These are phyloP conservation scores for Candida nitratophila DNA, from an alignment of 805 yeast genomes.

Conservation along the genomic window DNA sequence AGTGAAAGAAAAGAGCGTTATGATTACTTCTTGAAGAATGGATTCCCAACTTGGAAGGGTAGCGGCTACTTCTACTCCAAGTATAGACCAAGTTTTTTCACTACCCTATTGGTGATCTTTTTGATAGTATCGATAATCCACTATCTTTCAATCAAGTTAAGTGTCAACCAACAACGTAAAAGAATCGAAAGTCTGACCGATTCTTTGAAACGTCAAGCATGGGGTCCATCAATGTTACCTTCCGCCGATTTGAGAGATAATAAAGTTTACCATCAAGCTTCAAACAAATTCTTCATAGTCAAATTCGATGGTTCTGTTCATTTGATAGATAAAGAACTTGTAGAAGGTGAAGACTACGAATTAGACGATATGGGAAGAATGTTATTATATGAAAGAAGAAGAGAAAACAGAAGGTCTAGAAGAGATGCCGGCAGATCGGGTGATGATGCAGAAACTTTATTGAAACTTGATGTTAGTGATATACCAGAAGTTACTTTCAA, in stretches of 20 bases:
- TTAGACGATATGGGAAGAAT: slow-evolving; percentile 14
- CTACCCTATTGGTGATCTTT: slow-evolving; percentile 45
- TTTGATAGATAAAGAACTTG: slow-evolving; percentile 34
- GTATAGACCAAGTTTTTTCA: slow-evolving; percentile 58
- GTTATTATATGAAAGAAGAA: slow-evolving; percentile 3
- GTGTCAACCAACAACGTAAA: slow-evolving; percentile 48
- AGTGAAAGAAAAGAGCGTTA: slow-evolving; percentile 60
- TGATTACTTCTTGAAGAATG: slow-evolving; percentile 74
- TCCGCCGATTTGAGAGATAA: slow-evolving; percentile 41
- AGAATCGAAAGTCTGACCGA: slow-evolving; percentile 44
- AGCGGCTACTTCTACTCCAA: slow-evolving; percentile 57
- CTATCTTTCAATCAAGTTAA: slow-evolving; percentile 45
- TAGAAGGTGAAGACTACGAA: slow-evolving; percentile 15
- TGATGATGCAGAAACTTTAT: slow-evolving; percentile 27
- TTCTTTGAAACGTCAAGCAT: slow-evolving; percentile 46
- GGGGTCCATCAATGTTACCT: slow-evolving; percentile 42
- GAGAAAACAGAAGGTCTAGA: slow-evolving; percentile 11
- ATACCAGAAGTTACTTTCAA: slow-evolving; percentile 40
- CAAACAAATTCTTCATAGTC: slow-evolving; percentile 47
- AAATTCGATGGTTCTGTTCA: slow-evolving; percentile 51
- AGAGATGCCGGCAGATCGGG: slow-evolving; percentile 4
- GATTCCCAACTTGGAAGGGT: slow-evolving; percentile 79
- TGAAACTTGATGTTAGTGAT: slow-evolving; percentile 39
- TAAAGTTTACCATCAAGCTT: slow-evolving; percentile 31
- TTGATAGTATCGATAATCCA: slow-evolving; percentile 51